A percentile compares a stretch with the other conserved stretches of the same genome.
Evolutionary conservation across 768 basidiomycete species (phyloP).

Genomic region (Punctularia strigosozonata): DNA sequence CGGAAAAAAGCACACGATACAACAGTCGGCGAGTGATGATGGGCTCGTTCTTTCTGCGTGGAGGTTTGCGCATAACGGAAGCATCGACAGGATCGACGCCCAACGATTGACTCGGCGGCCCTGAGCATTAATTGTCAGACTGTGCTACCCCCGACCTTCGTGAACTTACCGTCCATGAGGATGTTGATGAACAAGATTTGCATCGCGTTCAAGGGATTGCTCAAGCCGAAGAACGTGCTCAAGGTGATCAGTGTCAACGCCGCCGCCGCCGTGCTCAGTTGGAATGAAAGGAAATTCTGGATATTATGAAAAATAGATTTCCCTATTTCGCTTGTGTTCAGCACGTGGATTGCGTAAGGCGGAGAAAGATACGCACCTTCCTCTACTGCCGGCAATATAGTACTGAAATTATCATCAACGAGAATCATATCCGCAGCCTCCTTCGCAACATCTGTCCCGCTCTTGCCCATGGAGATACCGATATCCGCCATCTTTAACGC

Average conservation of each 20-base stretch:
- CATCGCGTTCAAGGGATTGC: slow-evolving; percentile 94
- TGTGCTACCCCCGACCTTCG: not conserved
- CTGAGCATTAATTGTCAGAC: slow-evolving; percentile 23
- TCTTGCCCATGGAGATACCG: slow-evolving; percentile 95
- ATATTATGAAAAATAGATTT: slow-evolving; percentile 99
- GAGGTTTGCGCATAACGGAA: slow-evolving; percentile 85
- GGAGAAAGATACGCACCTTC: slow-evolving; percentile 43
- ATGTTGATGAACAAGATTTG: slow-evolving; percentile 99
- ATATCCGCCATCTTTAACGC: slow-evolving; percentile 98
- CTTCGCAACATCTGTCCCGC: slow-evolving; percentile 97
- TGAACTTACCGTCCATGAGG: slow-evolving; percentile 79
- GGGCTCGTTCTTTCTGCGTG: slow-evolving; percentile 84
- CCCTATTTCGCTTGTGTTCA: slow-evolving; percentile 34
- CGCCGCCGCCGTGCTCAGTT: slow-evolving; percentile 94
- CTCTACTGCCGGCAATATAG: slow-evolving; percentile 88
- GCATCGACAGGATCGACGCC: slow-evolving; percentile 95
- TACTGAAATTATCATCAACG: slow-evolving; percentile 94
- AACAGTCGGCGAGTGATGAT: slow-evolving; percentile 71
- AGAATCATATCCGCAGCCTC: slow-evolving; percentile 96
- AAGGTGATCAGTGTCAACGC: slow-evolving; percentile 92
- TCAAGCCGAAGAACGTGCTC: slow-evolving; percentile 80
- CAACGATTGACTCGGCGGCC: slow-evolving; percentile 89
- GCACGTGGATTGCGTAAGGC: not conserved
- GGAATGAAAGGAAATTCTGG: slow-evolving; percentile 95
- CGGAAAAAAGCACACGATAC: slow-evolving; percentile 82